Conservation (phyloP, 768 basidiomycete genomes). For the Pilatotrama ljubarskyi region DNA sequence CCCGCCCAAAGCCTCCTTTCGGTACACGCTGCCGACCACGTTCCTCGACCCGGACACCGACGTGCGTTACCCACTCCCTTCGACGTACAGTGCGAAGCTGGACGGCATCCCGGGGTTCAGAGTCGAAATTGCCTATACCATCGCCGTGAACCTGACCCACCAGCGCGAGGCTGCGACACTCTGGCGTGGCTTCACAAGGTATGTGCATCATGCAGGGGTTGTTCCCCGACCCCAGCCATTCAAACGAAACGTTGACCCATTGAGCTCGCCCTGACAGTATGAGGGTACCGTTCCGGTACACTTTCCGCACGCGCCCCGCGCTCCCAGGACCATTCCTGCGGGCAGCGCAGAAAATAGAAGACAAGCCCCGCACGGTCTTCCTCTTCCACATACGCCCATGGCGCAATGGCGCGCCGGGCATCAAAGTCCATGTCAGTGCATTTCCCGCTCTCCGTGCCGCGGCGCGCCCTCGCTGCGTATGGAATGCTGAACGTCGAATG, state of each 20-base stretch:
- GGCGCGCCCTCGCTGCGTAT: too few species aligned
- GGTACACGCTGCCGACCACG: slow-evolving; percentile 25
- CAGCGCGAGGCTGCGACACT: slow-evolving; percentile 21
- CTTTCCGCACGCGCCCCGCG: slow-evolving; percentile 24
- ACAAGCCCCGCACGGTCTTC: slow-evolving; percentile 26
- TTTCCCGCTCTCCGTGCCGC: background rate
- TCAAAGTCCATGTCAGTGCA: slow-evolving; percentile 25
- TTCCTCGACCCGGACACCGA: slow-evolving; percentile 19
- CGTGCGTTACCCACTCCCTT: slow-evolving; percentile 23
- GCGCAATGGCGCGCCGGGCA: slow-evolving; percentile 5
- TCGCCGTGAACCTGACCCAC: slow-evolving; percentile 23
- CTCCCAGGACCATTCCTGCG: slow-evolving; percentile 24
- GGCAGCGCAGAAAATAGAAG: slow-evolving; percentile 10
- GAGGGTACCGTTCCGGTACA: slow-evolving; percentile 25
- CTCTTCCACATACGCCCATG: slow-evolving; percentile 18
- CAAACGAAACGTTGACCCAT: background rate
- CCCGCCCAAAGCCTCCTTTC: slow-evolving; percentile 26
- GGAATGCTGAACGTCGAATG: background rate
- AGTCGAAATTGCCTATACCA: slow-evolving; percentile 26
- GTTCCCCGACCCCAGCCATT: too few species aligned
- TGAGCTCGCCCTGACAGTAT: slow-evolving; percentile 12
- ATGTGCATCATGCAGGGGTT: background rate
- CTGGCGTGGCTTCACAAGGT: slow-evolving; percentile 21
- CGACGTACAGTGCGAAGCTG: slow-evolving; percentile 25
- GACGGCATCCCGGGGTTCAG: slow-evolving; percentile 27